Evolutionary conservation across 805 yeast species (phyloP), one percentile per base, ranked within the genome.

Genomic region (Metschnikowia kunwiensis): DNA sequence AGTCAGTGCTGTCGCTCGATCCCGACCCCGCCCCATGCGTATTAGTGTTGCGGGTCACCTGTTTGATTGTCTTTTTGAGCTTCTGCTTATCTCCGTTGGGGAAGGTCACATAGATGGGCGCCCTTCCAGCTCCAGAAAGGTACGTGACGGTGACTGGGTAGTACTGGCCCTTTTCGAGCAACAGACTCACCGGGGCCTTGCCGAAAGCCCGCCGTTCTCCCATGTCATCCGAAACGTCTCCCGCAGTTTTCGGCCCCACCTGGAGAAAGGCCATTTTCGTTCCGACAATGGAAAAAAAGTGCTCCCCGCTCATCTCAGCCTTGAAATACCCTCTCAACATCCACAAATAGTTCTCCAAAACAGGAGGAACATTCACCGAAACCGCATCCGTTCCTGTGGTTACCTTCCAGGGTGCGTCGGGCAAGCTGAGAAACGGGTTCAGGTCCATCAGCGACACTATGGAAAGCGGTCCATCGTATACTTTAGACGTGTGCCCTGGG

Each of bases 61-160:
- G 23, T 11, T 11, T 8, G 23, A 20, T 20, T 20, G 10, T 11
- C 10, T 20, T 11, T 11, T 20, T 20, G 23, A 20, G 23, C 23
- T 20, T 20, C 23, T 20, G 7, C 27, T 24, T 24, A 13, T 5
- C 27, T 11, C 27, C 27, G 15, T 24, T 7, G 5, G 27, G 27
- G 13, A 12, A 8, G 14, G 27, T 28, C 8, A 18, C 23, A n/a
- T 18, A 18, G 9, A 28, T 10, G 5, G 31, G 31, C n/a, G 14
- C 28, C 11, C 9, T 12, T 9, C 14, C 28, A 5, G 18, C n/a
- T 12, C 28, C 28, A 4, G 18, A 12, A 5, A 26, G 12, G 28
- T 26, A 26, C 11, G 28, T 13, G 28, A 26, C 14, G 12, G 12
- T 26, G n/a, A 26, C 28, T n/a, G 28, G 28, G 19, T 26, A 26